Base-by-base conservation (phyloP, 208 protist genomes). In the Trypanosoma brucei region DNA sequence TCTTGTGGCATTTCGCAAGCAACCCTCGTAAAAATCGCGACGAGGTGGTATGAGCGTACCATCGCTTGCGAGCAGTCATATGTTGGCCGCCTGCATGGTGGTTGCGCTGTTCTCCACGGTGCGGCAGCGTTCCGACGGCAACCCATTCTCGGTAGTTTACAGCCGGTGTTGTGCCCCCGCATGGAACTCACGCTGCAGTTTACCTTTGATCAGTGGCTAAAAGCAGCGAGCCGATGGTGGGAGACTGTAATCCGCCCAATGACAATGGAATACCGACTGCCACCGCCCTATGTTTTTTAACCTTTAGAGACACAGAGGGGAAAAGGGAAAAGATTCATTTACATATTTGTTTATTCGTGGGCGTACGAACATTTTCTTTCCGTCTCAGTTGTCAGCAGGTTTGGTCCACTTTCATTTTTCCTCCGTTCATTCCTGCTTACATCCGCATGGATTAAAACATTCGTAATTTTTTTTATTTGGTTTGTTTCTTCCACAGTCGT, bases 31-130 rank as follows among this genome's bases (percentile, higher is more conserved):
- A 56, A 44, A 11, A 56, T 60, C 13, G 59, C 53, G 13, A 34
- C 72, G 53, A 70, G 81, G 0, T 88, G 81, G 81, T 88, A 88
- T 62, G 67, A 72, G 30, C 77, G 81, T 49, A 57, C 65, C 5
- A 51, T 81, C 3, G 74, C 68, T 3, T 68, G 68, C 30, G 81
- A 87, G 61, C 62, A 34, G 30, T 73, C 72, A 58, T 79, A 82
- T 59, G 38, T 42, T 1, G n/a, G 35, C 38, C 66, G 66, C 22
- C 49, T 61, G 46, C 9, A 33, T 33, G 9, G 6, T n/a, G 8
- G 8, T 54, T 54, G 11, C 50, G 11, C 6, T 8, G 50, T n/a
- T n/a, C 22, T 31, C 9, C 6, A 7, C 31, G n/a, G 50, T 54
- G n/a, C 30, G 22, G 30, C 30, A n/a, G 50, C n/a, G 11, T 33